Evolutionary conservation across 2,329 filamentous ascomycete genomes (phyloP).

Genomic region (Onygenales sp.): DNA sequence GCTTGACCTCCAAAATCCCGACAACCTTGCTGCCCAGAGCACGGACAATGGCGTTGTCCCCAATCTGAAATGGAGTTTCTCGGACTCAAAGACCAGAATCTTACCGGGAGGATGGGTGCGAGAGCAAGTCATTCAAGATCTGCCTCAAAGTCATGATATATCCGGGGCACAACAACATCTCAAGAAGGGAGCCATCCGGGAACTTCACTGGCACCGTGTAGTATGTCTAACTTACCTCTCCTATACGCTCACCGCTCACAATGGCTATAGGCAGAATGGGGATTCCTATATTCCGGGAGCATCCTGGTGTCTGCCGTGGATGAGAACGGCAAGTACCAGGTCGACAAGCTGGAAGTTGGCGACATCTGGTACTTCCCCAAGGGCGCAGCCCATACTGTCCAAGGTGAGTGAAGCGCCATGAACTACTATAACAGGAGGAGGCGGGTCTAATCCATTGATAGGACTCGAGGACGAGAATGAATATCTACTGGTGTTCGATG

Average conservation of each 20-base stretch:
- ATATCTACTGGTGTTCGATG: constrained; percentile 57
- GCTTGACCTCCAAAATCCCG: constrained; percentile 54
- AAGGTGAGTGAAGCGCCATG: constrained; percentile 23
- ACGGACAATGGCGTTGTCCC: constrained; percentile 56
- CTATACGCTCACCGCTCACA: not conserved
- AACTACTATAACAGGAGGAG: not conserved
- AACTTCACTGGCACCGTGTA: constrained; percentile 60
- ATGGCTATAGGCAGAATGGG: constrained; percentile 52
- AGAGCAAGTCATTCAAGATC: constrained; percentile 57
- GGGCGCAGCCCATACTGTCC: constrained; percentile 53
- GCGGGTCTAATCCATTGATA: not conserved
- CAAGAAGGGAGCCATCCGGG: constrained; percentile 54
- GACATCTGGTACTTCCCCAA: constrained; percentile 64
- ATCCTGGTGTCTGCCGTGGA: constrained; percentile 54
- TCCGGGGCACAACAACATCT: constrained; percentile 60
- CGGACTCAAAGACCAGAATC: constrained; percentile 54
- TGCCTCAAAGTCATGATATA: constrained; percentile 57
- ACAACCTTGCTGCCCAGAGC: constrained; percentile 51
- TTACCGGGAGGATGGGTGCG: constrained; percentile 57
- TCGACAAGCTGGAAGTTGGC: constrained; percentile 48
- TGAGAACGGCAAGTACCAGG: constrained; percentile 48
- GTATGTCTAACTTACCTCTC: constrained; percentile 31
- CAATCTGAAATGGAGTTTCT: constrained; percentile 63
- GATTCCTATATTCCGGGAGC: constrained; percentile 50
- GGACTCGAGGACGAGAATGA: constrained; percentile 59